Conservation (phyloP, 345 rosid species). For the Eucalyptus microcorys region DNA sequence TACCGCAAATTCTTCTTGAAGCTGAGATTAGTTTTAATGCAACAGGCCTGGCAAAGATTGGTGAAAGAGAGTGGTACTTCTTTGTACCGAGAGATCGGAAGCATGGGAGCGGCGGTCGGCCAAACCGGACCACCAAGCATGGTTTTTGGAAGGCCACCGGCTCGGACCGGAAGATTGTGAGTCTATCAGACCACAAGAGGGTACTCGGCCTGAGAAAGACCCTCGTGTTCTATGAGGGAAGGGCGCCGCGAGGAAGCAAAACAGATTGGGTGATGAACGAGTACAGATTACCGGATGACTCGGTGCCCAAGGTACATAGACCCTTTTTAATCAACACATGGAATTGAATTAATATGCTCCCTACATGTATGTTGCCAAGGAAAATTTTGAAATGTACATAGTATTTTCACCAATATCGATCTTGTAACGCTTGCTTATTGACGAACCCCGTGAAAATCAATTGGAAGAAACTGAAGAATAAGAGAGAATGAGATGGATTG, state of each 20-base stretch:
- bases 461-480: not conserved
- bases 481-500: not conserved
- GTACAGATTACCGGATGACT: slow-evolving; percentile 75
- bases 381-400: not conserved
- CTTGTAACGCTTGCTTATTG: not conserved
- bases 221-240: slow-evolving; percentile 82
- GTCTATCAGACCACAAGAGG: slow-evolving; percentile 56
- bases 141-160: slow-evolving; percentile 99
- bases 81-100: slow-evolving; percentile 89
- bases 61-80: slow-evolving; percentile 95
- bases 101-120: slow-evolving; percentile 78
- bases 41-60: slow-evolving; percentile 57
- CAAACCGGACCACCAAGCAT: slow-evolving; percentile 67
- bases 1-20: not conserved
- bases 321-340: not conserved
- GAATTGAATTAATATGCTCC: not conserved
- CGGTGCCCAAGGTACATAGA: slow-evolving; percentile 49
- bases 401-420: not conserved
- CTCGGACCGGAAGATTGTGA: slow-evolving; percentile 69
- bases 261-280: slow-evolving; percentile 99
- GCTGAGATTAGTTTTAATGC: not conserved
- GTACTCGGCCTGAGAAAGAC: slow-evolving; percentile 74
- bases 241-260: slow-evolving; percentile 85
- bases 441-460: not conserved
- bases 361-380: not conserved